Base-by-base conservation (phyloP, 139 green algal species). In the Chlamydomonas schloesseri region DNA sequence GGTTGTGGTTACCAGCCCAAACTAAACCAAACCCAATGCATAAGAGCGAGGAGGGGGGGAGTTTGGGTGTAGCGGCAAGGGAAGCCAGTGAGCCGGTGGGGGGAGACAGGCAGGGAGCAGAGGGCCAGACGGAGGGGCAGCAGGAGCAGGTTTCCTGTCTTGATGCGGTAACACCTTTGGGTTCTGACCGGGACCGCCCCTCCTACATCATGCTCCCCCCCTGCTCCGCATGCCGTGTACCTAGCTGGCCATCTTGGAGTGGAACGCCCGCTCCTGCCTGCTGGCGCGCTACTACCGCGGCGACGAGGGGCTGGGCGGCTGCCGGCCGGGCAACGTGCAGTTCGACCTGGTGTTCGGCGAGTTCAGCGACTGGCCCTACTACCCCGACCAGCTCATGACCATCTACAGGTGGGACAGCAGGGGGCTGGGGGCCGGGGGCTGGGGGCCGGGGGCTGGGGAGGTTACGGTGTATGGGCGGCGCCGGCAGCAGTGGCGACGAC, bases 311-410 rank as follows among this genome's bases (percentile, higher is more conserved):
- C 33, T 87, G 81, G 81, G 36, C 28, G 81, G 71, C 53, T 87
- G 81, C 70, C 81, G 81, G 24, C 8, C 53, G 26, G 36, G 53
- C 29, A 17, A 24, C 10, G 70, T 87, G 70, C 81, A 87, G 81
- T 87, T 81, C 36, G 81, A 87, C 71, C 71, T 87, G 33, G 81
- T 87, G 50, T 87, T 87, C 29, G 81, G 81, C 17, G 81, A 87
- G 69, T 87, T 87, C 81, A 81, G 81, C 42, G 81, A 87, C 71
- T 71, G 55, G 81, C 81, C 81, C 36, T 87, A 81, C 81, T 87
- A 81, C 53, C 81, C 81, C 15, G 81, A 87, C 55, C 81, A 87
- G 81, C 81, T 87, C 57, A 87, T 81, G 70, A 81, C 81, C 65
- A 62, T 81, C 18, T 87, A 73, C 81, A 87, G 81, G 81, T 87